phyloP scores from a whole-genome alignment of 2,329 filamentous ascomycete genomes.

The Lojkania enalia region DNA sequence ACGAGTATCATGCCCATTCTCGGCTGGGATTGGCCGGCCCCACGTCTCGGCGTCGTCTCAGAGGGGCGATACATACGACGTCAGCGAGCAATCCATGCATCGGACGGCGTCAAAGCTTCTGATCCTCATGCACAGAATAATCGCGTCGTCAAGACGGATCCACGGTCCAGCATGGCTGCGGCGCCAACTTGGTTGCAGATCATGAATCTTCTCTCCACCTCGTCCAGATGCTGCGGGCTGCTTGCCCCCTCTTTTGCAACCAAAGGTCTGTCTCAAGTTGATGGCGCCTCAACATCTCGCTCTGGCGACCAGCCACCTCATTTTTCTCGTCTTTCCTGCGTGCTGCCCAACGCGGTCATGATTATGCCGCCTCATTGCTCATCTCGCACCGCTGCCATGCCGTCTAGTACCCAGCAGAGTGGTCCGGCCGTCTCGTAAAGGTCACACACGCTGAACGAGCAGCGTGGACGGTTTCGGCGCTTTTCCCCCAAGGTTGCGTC shows the following conservation, averaged over 20 bases:
- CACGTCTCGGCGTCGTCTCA: slow-evolving; percentile 40
- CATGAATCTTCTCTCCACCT: slow-evolving; percentile 17
- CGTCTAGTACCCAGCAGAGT: slow-evolving; percentile 13
- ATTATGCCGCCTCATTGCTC: slow-evolving; percentile 15
- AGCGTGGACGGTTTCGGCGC: slow-evolving; percentile 16
- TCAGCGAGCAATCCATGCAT: slow-evolving; percentile 25
- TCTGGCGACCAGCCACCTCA: slow-evolving; percentile 10
- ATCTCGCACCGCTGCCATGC: slow-evolving; percentile 15
- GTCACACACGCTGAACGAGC: slow-evolving; percentile 22
- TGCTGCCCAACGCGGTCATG: slow-evolving; percentile 11
- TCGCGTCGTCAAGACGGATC: slow-evolving; percentile 12
- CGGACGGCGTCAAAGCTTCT: slow-evolving; percentile 29
- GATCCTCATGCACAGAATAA: slow-evolving; percentile 31
- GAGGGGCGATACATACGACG: slow-evolving; percentile 25
- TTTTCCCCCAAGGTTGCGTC: slow-evolving; percentile 12
- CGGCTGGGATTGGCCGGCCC: slow-evolving; percentile 28
- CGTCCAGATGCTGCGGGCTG: slow-evolving; percentile 3
- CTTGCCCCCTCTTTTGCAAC: slow-evolving; percentile 4
- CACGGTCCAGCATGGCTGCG: slow-evolving; percentile 16
- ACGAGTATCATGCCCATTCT: slow-evolving; percentile 2
- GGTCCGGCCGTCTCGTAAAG: slow-evolving; percentile 20
- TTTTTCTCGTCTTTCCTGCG: slow-evolving; percentile 3
- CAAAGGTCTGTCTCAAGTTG: slow-evolving; percentile 12
- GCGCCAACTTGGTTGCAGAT: slow-evolving; percentile 30
- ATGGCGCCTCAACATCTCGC: slow-evolving; percentile 1